These are phyloP conservation scores for Licmophora abbreviata DNA, from an alignment of 108 stramenopile genomes.

Conservation along the genomic window DNA sequence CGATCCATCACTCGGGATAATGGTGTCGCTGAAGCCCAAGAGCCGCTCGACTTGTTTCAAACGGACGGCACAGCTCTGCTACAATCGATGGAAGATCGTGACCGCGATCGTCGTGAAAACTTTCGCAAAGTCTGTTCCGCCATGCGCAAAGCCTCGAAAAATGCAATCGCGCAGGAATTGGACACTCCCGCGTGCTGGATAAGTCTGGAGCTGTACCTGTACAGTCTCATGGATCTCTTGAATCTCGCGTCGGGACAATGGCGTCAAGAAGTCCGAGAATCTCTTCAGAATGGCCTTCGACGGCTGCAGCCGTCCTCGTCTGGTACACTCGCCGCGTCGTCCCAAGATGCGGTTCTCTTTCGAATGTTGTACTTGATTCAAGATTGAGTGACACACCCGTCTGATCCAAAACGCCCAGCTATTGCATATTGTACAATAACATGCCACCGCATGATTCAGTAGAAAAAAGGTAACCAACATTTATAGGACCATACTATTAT, in stretches of 20 bases:
- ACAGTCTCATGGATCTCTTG: conserved; percentile 1
- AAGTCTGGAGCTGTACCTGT: conserved; percentile 5
- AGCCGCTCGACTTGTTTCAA: background rate
- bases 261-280: background rate
- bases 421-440: too few species aligned
- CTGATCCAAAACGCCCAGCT: too few species aligned
- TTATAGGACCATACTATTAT: too few species aligned
- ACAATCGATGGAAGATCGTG: conserved; percentile 8
- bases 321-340: background rate
- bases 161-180: background rate
- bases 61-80: background rate
- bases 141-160: background rate
- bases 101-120: background rate
- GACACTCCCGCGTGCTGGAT: conserved; percentile 7
- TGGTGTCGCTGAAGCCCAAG: background rate
- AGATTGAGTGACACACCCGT: conserved; percentile 1
- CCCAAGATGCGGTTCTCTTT: conserved; percentile 1
- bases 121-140: background rate
- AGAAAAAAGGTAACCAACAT: too few species aligned
- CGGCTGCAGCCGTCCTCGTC: too few species aligned
- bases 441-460: too few species aligned
- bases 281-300: too few species aligned
- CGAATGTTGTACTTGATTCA: conserved; percentile 7
- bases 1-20: too few species aligned
- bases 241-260: conserved; percentile 1